Evolutionary conservation across 108 stramenopile species (phyloP), one percentile per base, ranked within the genome.

Genomic region (Epithemia pelagica): DNA sequence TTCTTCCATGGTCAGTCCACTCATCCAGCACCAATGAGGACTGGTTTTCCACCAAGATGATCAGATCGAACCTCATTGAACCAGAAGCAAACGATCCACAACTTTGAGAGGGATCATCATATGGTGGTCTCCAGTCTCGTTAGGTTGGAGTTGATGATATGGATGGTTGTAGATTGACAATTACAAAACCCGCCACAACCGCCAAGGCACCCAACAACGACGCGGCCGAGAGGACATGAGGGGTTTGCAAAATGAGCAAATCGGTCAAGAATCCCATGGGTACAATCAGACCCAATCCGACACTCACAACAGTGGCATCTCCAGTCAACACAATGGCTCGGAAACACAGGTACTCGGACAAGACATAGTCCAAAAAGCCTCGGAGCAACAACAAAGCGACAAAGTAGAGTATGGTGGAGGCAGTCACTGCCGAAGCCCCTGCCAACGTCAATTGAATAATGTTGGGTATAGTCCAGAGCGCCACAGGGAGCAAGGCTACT

Each of bases 181-280:
- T 20, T 22, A 66, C 29, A 61, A 73, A 73, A 15, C 72, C 72
- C 18, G 32, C 33, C 28, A 28, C 18, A 23, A 53, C 53, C 1
- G 59, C 32, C 1, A 51, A 2, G 1, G 72, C 72, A 0, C 72
- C 72, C 19, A 61, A 7, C 20, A 33, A 1, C 10, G 72, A 73
- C 2, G 33, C 58, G 58, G 22, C 54, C 3, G 65, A 60, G 51
- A 51, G 51, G 46, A 61, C 59, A 28, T 30, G 55, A 10, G 54
- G 25, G 10, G 10, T 71, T 3, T 53, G 63, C n/a, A 26, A 25
- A 7, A 31, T 7, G 22, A 53, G 31, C 61, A 70, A 25, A 52
- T 75, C 74, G 26, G 62, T 54, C 22, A 71, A 32, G 30, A 75
- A 75, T 21, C 69, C 74, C 54, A 75, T 59, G 55, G 74, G 74